Conservation (phyloP, 179 eudicot species). For the Beta corolliflora region DNA sequence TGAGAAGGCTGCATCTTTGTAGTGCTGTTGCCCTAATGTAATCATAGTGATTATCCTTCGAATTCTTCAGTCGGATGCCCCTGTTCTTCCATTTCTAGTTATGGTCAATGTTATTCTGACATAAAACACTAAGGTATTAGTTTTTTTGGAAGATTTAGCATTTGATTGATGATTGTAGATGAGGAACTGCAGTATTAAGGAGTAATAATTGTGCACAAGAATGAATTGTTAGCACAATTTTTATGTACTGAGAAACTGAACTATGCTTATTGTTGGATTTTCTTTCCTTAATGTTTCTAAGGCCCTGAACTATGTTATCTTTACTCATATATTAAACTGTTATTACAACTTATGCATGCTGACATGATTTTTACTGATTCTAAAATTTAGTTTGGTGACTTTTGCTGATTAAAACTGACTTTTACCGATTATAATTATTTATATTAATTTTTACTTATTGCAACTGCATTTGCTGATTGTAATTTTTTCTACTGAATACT, state of each 20-base stretch:
- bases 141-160: neutral
- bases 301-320: too few relatives aligned
- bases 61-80: neutral
- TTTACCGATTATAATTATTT: too few relatives aligned
- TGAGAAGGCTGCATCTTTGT: slow-evolving; percentile 68
- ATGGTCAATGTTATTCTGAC: neutral
- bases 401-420: too few relatives aligned
- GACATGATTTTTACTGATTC: neutral
- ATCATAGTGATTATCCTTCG: neutral
- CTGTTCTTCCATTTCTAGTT: neutral
- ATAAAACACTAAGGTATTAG: neutral
- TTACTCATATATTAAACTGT: too few relatives aligned
- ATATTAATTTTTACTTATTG: too few relatives aligned
- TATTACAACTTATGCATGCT: too few relatives aligned
- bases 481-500: too few relatives aligned
- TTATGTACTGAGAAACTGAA: neutral
- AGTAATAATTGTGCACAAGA: too few relatives aligned
- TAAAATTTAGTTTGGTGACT: too few relatives aligned
- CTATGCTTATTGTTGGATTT: too few relatives aligned
- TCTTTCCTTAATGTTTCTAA: too few relatives aligned
- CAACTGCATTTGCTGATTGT: too few relatives aligned
- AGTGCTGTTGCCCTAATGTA: slow-evolving; percentile 14
- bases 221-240: slow-evolving; percentile 1
- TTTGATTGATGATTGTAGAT: slow-evolving; percentile 1
- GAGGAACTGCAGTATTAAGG: neutral